Evolutionary conservation across 768 basidiomycete genomes (phyloP).

Genomic region (Mycena maculata): DNA sequence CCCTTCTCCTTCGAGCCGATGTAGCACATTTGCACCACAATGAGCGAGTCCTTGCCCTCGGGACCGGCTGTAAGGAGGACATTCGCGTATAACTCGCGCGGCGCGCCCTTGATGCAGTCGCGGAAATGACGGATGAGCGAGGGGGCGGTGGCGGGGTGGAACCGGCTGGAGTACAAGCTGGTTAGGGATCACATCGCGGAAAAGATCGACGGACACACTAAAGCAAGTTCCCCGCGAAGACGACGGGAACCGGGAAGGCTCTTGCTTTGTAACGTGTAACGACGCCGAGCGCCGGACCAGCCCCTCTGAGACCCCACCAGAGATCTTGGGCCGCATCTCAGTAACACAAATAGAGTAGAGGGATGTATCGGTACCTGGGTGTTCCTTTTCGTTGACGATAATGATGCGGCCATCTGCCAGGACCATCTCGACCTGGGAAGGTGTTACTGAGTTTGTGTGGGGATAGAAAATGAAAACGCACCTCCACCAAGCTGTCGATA

Average conservation of each 20-base stretch:
- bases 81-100: constrained; percentile 90
- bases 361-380: constrained; percentile 61
- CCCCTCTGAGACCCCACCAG: constrained; percentile 90
- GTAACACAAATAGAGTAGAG: not conserved
- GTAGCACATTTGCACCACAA: constrained; percentile 94
- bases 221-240: constrained; percentile 92
- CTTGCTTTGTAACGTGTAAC: constrained; percentile 91
- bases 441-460: not conserved
- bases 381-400: constrained; percentile 75
- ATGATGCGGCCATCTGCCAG: constrained; percentile 91
- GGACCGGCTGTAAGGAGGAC: constrained; percentile 92
- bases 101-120: constrained; percentile 91
- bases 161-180: constrained; percentile 66
- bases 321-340: constrained; percentile 62
- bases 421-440: constrained; percentile 72
- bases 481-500: constrained; percentile 90
- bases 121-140: constrained; percentile 92
- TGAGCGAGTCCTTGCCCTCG: constrained; percentile 82
- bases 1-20: constrained; percentile 79
- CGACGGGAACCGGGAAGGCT: constrained; percentile 90
- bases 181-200: constrained; percentile 27
- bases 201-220: constrained; percentile 67
- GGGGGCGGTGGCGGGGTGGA: constrained; percentile 87
- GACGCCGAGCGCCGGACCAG: constrained; percentile 85
- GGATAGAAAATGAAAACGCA: constrained; percentile 38